Base-by-base conservation (phyloP, 2,329 filamentous ascomycete genomes). In the Cryphonectria naterciae region DNA sequence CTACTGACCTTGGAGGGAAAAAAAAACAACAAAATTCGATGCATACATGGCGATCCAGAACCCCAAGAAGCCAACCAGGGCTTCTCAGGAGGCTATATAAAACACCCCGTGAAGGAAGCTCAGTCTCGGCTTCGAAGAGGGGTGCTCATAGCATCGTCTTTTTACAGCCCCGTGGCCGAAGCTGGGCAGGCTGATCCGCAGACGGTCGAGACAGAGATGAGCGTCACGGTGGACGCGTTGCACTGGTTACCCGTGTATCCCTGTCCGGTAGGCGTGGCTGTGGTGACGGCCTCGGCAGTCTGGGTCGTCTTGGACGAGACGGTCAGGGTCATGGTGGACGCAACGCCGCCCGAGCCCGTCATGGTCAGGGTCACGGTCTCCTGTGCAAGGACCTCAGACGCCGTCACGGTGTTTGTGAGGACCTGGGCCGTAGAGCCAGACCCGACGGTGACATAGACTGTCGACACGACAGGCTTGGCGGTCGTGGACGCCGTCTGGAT, bases 241-340 rank as follows among this genome's bases (percentile, higher is more conserved):
- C 71, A 72, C 64, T 70, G 63, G 64, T 52, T 52, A 10, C 68
- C 39, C 35, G 49, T 52, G 32, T 19, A 54, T 52, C 60, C 61
- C 39, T 67, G 68, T 28, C 60, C 60, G 19, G 61, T 61, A 8
- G 69, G 52, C 66, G 65, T 68, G 32, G 69, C 22, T n/a, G 58
- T 39, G 32, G 58, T 39, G 7, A 66, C 66, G 60, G 17, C 46
- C 66, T 68, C 41, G 8, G 70, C 69, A 15, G 70, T 43, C 3
- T 68, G 70, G 1, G 60, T 68, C 17, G 68, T 52, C 68, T 67
- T 58, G 25, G 15, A 28, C 32, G 68, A 68, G 13, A 72, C 43
- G 39, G 70, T 72, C 70, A 72, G 28, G 65, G 68, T 70, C 49
- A 70, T 70, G 19, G 70, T 72, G 4, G 70, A 72, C 13, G 66